Evolutionary conservation across 805 yeast species (phyloP).

Genomic region (Metschnikowia anglica): DNA sequence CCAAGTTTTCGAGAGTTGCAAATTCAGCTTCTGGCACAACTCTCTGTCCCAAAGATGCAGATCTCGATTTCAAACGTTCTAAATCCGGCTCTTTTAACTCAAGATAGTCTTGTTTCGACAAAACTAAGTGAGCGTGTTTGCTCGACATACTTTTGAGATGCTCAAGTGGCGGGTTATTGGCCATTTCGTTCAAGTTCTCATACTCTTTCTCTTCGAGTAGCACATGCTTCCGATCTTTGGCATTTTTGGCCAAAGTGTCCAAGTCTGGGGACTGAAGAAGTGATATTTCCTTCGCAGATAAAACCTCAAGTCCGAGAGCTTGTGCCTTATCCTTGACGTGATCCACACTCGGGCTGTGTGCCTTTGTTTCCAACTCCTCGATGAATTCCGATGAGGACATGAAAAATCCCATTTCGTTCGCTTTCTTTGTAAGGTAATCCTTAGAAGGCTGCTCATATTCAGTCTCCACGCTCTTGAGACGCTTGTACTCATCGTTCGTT

Average conservation of each 20-base stretch:
- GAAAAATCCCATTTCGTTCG: conserved; percentile 35
- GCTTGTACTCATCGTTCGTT: conserved; percentile 19
- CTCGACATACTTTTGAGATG: conserved; percentile 20
- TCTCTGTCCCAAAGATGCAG: conserved; percentile 2
- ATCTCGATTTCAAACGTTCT: conserved; percentile 4
- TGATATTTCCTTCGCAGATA: conserved; percentile 12
- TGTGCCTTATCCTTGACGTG: conserved; percentile 7
- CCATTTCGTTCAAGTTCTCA: conserved; percentile 5
- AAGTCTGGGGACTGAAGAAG: conserved; percentile 14
- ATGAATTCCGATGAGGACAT: conserved; percentile 30
- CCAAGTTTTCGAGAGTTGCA: conserved; percentile 7
- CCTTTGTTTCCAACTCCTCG: conserved; percentile 29
- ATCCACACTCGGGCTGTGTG: conserved; percentile 9
- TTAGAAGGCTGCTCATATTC: conserved; percentile 36
- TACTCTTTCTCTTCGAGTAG: conserved; percentile 13
- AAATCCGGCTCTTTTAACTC: conserved; percentile 12
- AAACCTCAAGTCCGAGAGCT: conserved; percentile 8
- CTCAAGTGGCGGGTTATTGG: conserved; percentile 25
- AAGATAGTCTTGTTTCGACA: conserved; percentile 14
- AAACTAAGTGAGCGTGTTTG: conserved; percentile 11
- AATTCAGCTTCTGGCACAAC: conserved; percentile 9
- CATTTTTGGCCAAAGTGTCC: conserved; percentile 10
- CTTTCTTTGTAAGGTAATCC: conserved; percentile 33
- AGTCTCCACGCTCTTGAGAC: conserved; percentile 18
- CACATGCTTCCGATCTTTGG: conserved; percentile 11